A percentile compares a stretch with the other conserved stretches of the same genome.
Evolutionary conservation across 1,284 basidiomycete genomes (phyloP).

Genomic region (Malassezia globosa): DNA sequence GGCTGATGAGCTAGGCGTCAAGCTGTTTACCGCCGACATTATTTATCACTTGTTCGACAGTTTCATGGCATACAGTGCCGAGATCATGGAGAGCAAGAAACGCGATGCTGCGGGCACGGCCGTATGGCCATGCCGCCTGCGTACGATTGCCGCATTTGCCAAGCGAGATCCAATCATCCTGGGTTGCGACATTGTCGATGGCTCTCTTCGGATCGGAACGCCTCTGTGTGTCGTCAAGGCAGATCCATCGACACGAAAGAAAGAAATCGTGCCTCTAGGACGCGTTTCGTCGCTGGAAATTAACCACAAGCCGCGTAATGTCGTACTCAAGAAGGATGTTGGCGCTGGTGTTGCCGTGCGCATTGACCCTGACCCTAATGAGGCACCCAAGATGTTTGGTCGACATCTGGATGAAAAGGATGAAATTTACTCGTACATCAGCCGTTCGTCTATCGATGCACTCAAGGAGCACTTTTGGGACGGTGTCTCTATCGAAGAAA

Average conservation of each 20-base stretch:
- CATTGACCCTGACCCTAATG: slow-evolving; percentile 93
- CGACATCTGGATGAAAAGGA: slow-evolving; percentile 93
- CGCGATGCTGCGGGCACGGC: slow-evolving; percentile 85
- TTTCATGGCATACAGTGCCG: slow-evolving; percentile 89
- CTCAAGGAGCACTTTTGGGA: slow-evolving; percentile 81
- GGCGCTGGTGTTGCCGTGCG: slow-evolving; percentile 95
- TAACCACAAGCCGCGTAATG: slow-evolving; percentile 51
- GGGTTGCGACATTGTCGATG: slow-evolving; percentile 92
- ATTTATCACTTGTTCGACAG: slow-evolving; percentile 98
- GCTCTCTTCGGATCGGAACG: slow-evolving; percentile 76
- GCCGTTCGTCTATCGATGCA: slow-evolving; percentile 83
- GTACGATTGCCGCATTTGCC: slow-evolving; percentile 81
- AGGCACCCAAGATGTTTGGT: slow-evolving; percentile 64
- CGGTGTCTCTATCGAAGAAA: slow-evolving; percentile 82
- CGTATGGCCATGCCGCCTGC: slow-evolving; percentile 91
- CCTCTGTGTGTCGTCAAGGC: slow-evolving; percentile 87
- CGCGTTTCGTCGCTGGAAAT: slow-evolving; percentile 64
- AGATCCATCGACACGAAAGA: slow-evolving; percentile 74
- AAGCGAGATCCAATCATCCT: slow-evolving; percentile 93
- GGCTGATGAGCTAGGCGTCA: slow-evolving; percentile 86
- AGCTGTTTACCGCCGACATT: slow-evolving; percentile 92
- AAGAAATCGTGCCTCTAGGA: slow-evolving; percentile 79
- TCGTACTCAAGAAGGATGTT: slow-evolving; percentile 82
- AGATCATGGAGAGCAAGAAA: slow-evolving; percentile 84
- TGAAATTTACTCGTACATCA: slow-evolving; percentile 79